Percentiles rank a stretch among this genome's conserved stretches.
These are phyloP conservation scores for Moringa oleifera DNA, from an alignment of 345 rosid species.

Conservation along the genomic window DNA sequence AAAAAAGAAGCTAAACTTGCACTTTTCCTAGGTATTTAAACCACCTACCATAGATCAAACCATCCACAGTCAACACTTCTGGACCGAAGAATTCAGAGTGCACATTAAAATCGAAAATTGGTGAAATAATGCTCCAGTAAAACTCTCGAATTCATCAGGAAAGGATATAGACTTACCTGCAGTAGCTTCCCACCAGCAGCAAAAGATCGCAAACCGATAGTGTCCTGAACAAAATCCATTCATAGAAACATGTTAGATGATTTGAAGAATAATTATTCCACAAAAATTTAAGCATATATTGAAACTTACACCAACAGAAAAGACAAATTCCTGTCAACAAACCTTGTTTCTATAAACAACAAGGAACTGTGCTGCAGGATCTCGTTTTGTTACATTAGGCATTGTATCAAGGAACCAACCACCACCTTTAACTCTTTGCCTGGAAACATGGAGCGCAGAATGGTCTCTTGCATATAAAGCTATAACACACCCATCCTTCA, in stretches of 20 bases:
- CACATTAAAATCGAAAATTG: too few species aligned
- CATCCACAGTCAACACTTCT: too few species aligned
- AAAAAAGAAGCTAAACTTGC: too few species aligned
- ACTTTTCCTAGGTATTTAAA: too few species aligned
- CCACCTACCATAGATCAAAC: too few species aligned
- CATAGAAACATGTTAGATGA: constrained; percentile 12
- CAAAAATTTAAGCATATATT: not conserved
- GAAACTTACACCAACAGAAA: constrained; percentile 8
- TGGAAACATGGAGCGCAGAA: constrained; percentile 70
- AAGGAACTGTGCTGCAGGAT: constrained; percentile 98
- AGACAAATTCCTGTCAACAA: constrained; percentile 15
- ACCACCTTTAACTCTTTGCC: constrained; percentile 94
- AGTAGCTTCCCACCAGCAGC: constrained; percentile 98
- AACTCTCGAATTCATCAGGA: not conserved
- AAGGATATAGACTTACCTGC: constrained; percentile 52
- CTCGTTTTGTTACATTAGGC: constrained; percentile 88
- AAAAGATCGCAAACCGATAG: constrained; percentile 95
- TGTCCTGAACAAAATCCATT: constrained; percentile 47
- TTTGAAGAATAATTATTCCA: too few species aligned
- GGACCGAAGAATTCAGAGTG: too few species aligned
- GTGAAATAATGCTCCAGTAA: not conserved
- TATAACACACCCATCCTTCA: constrained; percentile 87
- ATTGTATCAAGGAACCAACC: constrained; percentile 93
- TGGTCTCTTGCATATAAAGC: constrained; percentile 79
- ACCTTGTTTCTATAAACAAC: constrained; percentile 88